Evolutionary conservation across 495 filamentous ascomycete species (phyloP), one percentile per base, ranked within the genome.

Genomic region (Penicillium cataractarum): DNA sequence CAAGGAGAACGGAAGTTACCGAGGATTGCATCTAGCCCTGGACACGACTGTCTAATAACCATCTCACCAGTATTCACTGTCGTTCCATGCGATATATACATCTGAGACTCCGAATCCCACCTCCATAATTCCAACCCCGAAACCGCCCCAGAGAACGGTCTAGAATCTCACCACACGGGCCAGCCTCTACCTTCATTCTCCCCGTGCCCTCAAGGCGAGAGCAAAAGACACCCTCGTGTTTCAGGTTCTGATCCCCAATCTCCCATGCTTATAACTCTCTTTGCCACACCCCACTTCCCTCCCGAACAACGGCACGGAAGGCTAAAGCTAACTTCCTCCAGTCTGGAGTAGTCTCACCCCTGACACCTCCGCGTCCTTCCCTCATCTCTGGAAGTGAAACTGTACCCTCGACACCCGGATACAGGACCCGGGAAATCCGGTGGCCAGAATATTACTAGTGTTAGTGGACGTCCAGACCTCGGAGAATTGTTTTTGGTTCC

Each of bases 401-500:
- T 48, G 33, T 37, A 3, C 13, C 35, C 21, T 40, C n/a, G 21
- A 9, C 19, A 46, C 42, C 19, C 42, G 42, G 42, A 24, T 46
- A 13, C 15, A 13, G n/a, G 15, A 7, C 26, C 46, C 15, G 46
- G 22, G n/a, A n/a, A n/a, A 15, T 3, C 22, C 24, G 22, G 46
- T 33, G 32, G 32, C 32, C 32, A 33, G 32, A 9, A 33, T 33
- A 4, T 22, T n/a, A 6, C 12, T 42, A 8, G 31, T n/a, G 31
- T 40, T 33, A 54, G 62, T 29, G 48, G 54, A 51, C 33, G 33
- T 26, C 53, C 6, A 48, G 6, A 6, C 3, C 22, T 55, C 55
- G 64, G 50, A 39, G 35, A 57, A 57, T 64, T n/a, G n/a, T 58
- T 46, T n/a, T 13, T 22, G 54, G 22, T 49, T 64, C 37, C 57